Evolutionary conservation across 2,329 filamentous ascomycete genomes (phyloP).

Genomic region (Blumeria graminis): DNA sequence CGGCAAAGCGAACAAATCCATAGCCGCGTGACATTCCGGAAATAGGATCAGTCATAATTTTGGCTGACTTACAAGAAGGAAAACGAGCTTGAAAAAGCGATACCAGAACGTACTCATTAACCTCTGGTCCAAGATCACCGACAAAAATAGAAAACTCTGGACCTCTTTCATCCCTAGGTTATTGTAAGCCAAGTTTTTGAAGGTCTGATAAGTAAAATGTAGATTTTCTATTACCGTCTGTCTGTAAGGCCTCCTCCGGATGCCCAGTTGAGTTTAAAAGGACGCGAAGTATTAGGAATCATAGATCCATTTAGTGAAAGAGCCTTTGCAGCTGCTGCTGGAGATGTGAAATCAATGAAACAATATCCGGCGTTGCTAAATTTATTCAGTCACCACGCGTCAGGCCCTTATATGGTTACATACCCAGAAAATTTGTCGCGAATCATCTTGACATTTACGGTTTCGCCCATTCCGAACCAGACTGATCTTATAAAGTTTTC

Average conservation of each 20-base stretch:
- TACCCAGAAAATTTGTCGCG: slow-evolving; percentile 97
- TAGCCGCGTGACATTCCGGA: slow-evolving; percentile 94
- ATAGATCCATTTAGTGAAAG: slow-evolving; percentile 68
- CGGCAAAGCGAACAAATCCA: slow-evolving; percentile 90
- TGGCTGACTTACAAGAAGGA: slow-evolving; percentile 93
- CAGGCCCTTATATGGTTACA: slow-evolving; percentile 12
- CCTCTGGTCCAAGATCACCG: slow-evolving; percentile 88
- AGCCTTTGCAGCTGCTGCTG: slow-evolving; percentile 75
- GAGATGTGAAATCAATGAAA: slow-evolving; percentile 75
- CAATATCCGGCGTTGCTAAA: slow-evolving; percentile 87
- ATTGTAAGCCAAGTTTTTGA: slow-evolving; percentile 5
- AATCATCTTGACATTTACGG: slow-evolving; percentile 98
- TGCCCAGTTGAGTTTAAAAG: slow-evolving; percentile 99
- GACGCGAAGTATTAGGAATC: slow-evolving; percentile 81
- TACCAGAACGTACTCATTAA: slow-evolving; percentile 94
- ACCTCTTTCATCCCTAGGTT: slow-evolving; percentile 64
- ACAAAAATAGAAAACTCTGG: slow-evolving; percentile 97
- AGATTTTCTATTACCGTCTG: slow-evolving; percentile 41
- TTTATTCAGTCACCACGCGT: slow-evolving; percentile 3
- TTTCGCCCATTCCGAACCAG: slow-evolving; percentile 73
- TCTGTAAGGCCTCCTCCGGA: slow-evolving; percentile 89
- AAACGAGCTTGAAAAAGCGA: slow-evolving; percentile 93
- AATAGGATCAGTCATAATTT: slow-evolving; percentile 99
- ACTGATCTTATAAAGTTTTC: slow-evolving; percentile 95
- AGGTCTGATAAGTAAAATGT: not conserved